These are phyloP conservation scores for Dryadomyces sulphureus DNA, from an alignment of 2,329 filamentous ascomycete species.

Conservation along the genomic window DNA sequence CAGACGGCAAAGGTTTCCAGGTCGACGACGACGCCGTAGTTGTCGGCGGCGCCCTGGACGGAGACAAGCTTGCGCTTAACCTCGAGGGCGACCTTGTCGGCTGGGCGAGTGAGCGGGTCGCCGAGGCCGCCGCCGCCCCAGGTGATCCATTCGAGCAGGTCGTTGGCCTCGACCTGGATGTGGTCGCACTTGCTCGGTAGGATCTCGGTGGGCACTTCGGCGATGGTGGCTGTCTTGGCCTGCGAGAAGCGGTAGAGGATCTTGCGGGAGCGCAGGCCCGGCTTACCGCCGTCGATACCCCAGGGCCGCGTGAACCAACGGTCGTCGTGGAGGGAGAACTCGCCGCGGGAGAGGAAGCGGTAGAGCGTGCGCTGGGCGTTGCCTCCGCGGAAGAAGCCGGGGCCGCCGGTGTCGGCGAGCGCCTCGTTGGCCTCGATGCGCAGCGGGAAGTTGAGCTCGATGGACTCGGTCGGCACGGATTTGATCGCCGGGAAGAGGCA, in stretches of 20 bases:
- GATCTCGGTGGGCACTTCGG: constrained; percentile 17
- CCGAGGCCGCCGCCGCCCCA: constrained; percentile 34
- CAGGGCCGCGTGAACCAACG: constrained; percentile 33
- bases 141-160: constrained; percentile 33
- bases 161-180: constrained; percentile 26
- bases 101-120: constrained; percentile 27
- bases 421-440: constrained; percentile 32
- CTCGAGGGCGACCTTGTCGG: constrained; percentile 27
- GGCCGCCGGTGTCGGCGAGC: constrained; percentile 29
- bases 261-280: constrained; percentile 27
- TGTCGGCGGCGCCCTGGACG: constrained; percentile 22
- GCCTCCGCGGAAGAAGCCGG: constrained; percentile 30
- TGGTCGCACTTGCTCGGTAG: constrained; percentile 33
- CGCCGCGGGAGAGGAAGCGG: constrained; percentile 27
- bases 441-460: constrained; percentile 31
- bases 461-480: constrained; percentile 31
- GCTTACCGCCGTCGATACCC: constrained; percentile 30
- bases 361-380: constrained; percentile 33
- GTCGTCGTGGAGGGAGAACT: constrained; percentile 32
- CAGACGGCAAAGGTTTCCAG: constrained; percentile 21
- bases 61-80: constrained; percentile 29
- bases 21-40: constrained; percentile 30
- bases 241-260: constrained; percentile 24
- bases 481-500: constrained; percentile 36
- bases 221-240: constrained; percentile 7